A percentile compares a stretch with the other conserved stretches of the same genome.
Conservation (phyloP, 192 early-diverging fungal genomes). For the Backusella westeae region DNA sequence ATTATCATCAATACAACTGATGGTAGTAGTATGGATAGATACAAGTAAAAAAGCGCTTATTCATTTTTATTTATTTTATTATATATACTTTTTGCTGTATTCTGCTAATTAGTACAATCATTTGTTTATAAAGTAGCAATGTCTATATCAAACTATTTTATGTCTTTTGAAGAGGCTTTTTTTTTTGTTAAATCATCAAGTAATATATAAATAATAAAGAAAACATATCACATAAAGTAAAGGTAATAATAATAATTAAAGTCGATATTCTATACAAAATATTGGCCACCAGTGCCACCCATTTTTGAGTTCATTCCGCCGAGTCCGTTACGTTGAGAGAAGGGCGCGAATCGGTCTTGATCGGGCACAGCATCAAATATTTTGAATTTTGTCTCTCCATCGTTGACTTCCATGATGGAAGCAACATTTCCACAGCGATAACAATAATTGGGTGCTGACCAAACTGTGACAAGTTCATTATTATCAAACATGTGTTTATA, state of each 20-base stretch:
- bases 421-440: slow-evolving; percentile 98
- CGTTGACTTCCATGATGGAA: slow-evolving; percentile 86
- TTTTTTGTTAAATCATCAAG: background rate
- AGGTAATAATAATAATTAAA: background rate
- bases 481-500: slow-evolving; percentile 95
- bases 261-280: slow-evolving; percentile 34
- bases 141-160: background rate
- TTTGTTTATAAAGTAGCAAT: background rate
- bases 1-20: no score
- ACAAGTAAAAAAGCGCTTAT: no score
- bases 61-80: no score
- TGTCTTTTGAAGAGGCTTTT: background rate
- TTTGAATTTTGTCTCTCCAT: slow-evolving; percentile 84
- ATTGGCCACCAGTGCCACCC: slow-evolving; percentile 37
- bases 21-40: no score
- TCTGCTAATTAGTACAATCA: no score
- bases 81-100: no score
- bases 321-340: slow-evolving; percentile 34
- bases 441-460: slow-evolving; percentile 98
- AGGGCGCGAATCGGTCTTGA: slow-evolving; percentile 62
- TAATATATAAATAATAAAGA: background rate
- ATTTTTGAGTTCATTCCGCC: slow-evolving; percentile 15
- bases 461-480: slow-evolving; percentile 92
- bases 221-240: background rate
- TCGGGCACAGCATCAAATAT: slow-evolving; percentile 97